Base-by-base conservation (phyloP, 2,329 filamentous ascomycete species). In the Ophiostoma pallidulum region DNA sequence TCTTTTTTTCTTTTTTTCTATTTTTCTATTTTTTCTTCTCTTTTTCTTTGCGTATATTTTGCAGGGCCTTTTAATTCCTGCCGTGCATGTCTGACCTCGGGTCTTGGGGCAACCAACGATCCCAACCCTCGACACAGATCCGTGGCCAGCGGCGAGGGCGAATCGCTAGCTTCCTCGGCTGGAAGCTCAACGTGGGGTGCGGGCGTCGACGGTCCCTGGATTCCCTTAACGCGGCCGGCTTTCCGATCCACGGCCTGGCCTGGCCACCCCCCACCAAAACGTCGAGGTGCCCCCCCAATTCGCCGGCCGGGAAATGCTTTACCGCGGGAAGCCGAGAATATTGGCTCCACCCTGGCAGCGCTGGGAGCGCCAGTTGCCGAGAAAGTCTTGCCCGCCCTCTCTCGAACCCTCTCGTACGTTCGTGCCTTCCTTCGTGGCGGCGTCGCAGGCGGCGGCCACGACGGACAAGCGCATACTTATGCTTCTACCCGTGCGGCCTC, bases 251-350 rank as follows among this genome's bases (percentile, higher is more conserved):
- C 33, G 28, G 40, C 24, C n/a, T n/a, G n/a, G n/a, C n/a, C n/a
- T n/a, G n/a, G n/a, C n/a, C n/a, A n/a, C 19, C 24, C 41, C 41
- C 47, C 41, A 37, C 47, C 36, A 33, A 39, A 31, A 18, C 29
- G 39, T 41, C 39, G 41, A 13, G 37, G 37, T 26, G 24, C 29
- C 22, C 32, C 32, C n/a, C n/a, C n/a, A n/a, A 44, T 44, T 44
- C 22, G 41, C 33, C 18, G 41, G 20, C 32, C 29, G 42, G 45
- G 31, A 48, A 48, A 45, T 40, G n/a, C 26, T 51, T 51, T 48
- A 45, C 49, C 49, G 49, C 41, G 49, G 49, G 41, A 45, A 51
- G 37, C 49, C 49, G 49, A 51, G 16, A n/a, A n/a, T n/a, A n/a
- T 20, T 41, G 18, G 16, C 19, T 24, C 49, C 45, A 43, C 45